phyloP scores from a whole-genome alignment of 2,329 filamentous ascomycete species.

The Emergomyces pasteurianus region DNA sequence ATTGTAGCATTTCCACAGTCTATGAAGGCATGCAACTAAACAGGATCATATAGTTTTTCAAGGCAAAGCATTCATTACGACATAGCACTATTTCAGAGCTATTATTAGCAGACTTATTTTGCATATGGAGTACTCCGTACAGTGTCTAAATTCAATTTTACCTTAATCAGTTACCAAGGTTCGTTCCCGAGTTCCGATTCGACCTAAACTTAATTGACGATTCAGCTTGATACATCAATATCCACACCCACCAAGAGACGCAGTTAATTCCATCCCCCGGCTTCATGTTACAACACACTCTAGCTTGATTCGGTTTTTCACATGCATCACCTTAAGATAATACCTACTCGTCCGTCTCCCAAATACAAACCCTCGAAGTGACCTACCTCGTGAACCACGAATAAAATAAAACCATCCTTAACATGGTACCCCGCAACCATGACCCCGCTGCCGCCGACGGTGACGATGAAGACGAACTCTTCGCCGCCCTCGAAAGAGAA shows the following conservation, averaged over 20 bases:
- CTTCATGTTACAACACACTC: background rate
- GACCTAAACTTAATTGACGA: no score
- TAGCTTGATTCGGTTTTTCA: no score
- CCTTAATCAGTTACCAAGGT: no score
- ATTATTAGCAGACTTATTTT: no score
- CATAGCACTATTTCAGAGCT: no score
- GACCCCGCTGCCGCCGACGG: background rate
- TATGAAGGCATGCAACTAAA: background rate
- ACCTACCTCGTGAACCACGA: background rate
- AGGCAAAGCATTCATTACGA: no score
- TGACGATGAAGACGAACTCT: constrained; percentile 48
- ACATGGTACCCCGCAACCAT: background rate
- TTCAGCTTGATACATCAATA: no score
- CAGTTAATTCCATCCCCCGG: background rate
- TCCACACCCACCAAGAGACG: background rate
- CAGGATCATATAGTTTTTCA: background rate
- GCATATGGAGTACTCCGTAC: no score
- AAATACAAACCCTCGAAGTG: background rate
- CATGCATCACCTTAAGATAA: background rate
- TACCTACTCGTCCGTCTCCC: background rate
- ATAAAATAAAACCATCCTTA: background rate
- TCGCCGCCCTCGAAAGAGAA: constrained; percentile 43
- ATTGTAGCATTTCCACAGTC: no score
- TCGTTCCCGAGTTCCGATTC: no score
- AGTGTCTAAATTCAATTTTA: no score